phyloP scores from a whole-genome alignment of 2,329 filamentous ascomycete genomes.

The Claviceps quebecensis region DNA sequence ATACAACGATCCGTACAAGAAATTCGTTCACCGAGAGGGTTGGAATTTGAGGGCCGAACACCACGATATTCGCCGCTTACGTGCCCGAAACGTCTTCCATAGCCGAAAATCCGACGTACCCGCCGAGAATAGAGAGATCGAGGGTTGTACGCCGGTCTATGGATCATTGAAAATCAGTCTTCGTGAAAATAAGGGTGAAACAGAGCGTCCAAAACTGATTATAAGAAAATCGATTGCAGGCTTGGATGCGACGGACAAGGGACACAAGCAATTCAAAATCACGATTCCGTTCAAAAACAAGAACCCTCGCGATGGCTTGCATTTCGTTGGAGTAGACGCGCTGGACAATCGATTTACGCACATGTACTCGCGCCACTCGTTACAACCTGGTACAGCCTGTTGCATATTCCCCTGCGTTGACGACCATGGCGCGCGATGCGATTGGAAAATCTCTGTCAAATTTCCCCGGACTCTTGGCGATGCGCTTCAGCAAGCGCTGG shows the following conservation, averaged over 20 bases:
- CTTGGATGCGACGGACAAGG: conserved; percentile 20
- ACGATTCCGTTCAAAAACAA: conserved; percentile 65
- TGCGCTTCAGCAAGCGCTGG: conserved; percentile 39
- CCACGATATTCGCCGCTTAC: conserved; percentile 60
- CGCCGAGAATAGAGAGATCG: conserved; percentile 38
- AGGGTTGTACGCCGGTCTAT: conserved; percentile 42
- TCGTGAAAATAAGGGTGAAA: conserved; percentile 22
- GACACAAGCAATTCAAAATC: conserved; percentile 33
- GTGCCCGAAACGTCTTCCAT: conserved; percentile 39
- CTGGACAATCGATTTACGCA: conserved; percentile 78
- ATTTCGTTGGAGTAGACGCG: conserved; percentile 77
- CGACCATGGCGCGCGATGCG: conserved; percentile 63
- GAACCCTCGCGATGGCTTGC: conserved; percentile 69
- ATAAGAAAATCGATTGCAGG: conserved; percentile 28
- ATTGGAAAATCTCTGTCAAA: conserved; percentile 80
- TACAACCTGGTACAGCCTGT: conserved; percentile 64
- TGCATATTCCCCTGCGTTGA: conserved; percentile 92
- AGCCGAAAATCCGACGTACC: conserved; percentile 38
- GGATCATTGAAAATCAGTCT: conserved; percentile 35
- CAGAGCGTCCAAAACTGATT: conserved; percentile 27
- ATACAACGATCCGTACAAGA: conserved; percentile 53
- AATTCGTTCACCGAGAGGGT: conserved; percentile 43
- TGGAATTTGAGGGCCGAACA: conserved; percentile 57
- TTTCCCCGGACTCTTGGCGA: conserved; percentile 80
- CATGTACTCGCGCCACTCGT: conserved; percentile 72